Evolutionary conservation across 208 protist genomes (phyloP), one percentile per base, ranked within the genome.

Genomic region (Trypanosoma cruzi): DNA sequence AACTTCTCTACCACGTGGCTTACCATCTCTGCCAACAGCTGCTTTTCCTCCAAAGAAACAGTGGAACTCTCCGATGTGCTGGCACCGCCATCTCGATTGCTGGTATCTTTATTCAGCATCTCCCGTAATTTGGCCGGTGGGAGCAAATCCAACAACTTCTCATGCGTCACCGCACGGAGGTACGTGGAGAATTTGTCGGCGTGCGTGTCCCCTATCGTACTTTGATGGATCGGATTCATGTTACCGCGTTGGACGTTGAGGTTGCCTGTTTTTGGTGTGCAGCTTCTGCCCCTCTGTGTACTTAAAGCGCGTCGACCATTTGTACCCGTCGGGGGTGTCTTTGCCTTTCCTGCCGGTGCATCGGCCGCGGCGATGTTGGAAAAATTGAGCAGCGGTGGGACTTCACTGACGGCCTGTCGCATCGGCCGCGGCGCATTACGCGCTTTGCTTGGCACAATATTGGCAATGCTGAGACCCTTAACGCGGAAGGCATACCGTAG

Each of bases 401-500:
- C 40, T 11, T 68, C 70, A 20, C 46, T 52, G 28, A 52, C 63
- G 31, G 37, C 29, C 26, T 61, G 46, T 13, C 52, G 26, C 36
- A 68, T 0, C 24, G 77, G 55, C 14, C 86, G 84, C 14, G 86
- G 82, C 0, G 79, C 86, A 54, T 95, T 92, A 26, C 89, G 86
- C 34, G 68, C 89, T 18, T 79, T 86, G 67, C 81, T 88, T 10
- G 86, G 89, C 59, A 64, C 73, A 58, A 92, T 60, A 44, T 55
- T 75, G 11, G 71, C 66, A 14, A 92, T 65, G 64, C 84, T 95
- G 40, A 98, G 81, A 1, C 89, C 89, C 52, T 95, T 92, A 18
- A 95, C 89, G 26, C 89, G 89, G 67, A 95, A 95, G n/a, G 98
- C 98, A 74, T 99, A 99, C 18, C 98, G 90, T 26, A 99, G 81